Evolutionary conservation across 2,329 filamentous ascomycete genomes (phyloP), one percentile per base, ranked within the genome.

Genomic region (Penicillium sclerotigenum): DNA sequence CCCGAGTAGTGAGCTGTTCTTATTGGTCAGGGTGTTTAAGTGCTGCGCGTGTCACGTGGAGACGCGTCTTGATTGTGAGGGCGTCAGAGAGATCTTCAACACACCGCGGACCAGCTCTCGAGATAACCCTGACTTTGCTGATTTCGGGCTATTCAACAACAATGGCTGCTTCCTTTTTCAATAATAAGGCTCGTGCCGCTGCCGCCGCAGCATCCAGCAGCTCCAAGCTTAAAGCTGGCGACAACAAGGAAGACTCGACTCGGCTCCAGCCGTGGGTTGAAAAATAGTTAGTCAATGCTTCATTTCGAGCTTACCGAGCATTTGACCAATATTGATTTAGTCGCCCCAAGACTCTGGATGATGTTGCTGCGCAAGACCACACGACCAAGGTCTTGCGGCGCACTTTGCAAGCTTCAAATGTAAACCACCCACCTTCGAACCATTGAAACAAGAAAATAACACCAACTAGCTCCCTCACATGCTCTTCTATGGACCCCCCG

Each of bases 401-500:
- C 67, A 97, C 91, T 28, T 81, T 99, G 22, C 92, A 97, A 81
- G 91, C 93, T 67, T 91, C 92, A 60, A 99, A 99, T 70, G 89
- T 91, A 74, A 47, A 78, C 65, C 37, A 49, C 18, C 40, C 31
- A 36, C 28, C 29, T 20, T n/a, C 14, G 33, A 42, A 10, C 9
- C 13, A 20, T 5, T 37, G 10, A 33, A 24, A 37, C 52, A 63
- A 46, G 57, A 37, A 53, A 24, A n/a, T 31, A 22, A 47, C 26
- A 5, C 16, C 6, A 14, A 9, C 28, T 61, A 90, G 85, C 88
- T 99, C 37, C 94, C 94, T 3, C 95, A 99, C 76, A 97, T 99
- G 91, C 89, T 99, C 68, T 97, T 97, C 81, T 99, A 99, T 72
- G 94, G 94, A 4, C 94, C 95, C 0, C 95, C 94, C 0, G 94